Evolutionary conservation across 2,329 filamentous ascomycete species (phyloP).

Genomic region (Aspergillus arachidicola): DNA sequence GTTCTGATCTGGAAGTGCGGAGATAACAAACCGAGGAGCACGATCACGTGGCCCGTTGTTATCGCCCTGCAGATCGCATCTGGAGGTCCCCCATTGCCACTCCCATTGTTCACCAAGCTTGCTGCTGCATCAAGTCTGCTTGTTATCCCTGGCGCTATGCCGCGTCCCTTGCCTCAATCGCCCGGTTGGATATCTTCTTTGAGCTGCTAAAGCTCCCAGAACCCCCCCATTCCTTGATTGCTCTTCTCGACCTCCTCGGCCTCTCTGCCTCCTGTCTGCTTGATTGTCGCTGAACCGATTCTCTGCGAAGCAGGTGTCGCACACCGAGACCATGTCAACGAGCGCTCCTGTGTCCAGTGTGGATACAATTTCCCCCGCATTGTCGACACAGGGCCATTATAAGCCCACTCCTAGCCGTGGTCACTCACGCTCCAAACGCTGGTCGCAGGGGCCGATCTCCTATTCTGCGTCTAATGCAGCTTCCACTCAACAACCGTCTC

Average conservation of each 20-base stretch:
- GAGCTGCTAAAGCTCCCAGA: conserved; percentile 23
- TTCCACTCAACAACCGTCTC: conserved; percentile 21
- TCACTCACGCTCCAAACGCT: conserved; percentile 38
- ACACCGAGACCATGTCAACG: conserved; percentile 35
- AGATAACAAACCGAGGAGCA: conserved; percentile 8
- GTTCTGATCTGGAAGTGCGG: background rate
- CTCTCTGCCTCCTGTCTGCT: conserved; percentile 16
- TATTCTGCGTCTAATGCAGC: conserved; percentile 24
- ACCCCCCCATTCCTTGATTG: conserved; percentile 1
- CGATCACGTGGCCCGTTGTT: conserved; percentile 20
- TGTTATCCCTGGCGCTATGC: conserved; percentile 23
- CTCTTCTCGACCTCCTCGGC: conserved; percentile 12
- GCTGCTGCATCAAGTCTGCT: background rate
- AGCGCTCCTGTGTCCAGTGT: conserved; percentile 32
- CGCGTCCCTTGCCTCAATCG: conserved; percentile 13
- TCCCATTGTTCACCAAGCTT: conserved; percentile 1
- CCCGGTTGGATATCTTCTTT: conserved; percentile 17
- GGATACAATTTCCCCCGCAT: conserved; percentile 29
- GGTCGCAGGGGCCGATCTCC: conserved; percentile 31
- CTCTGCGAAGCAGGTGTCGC: conserved; percentile 12
- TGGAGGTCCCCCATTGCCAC: conserved; percentile 1
- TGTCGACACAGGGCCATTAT: conserved; percentile 31
- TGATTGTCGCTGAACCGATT: conserved; percentile 7
- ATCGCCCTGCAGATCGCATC: conserved; percentile 11
- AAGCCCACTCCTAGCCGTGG: conserved; percentile 33